Evolutionary conservation across 805 yeast species (phyloP).

Genomic region (Nakazawaea peltata): DNA sequence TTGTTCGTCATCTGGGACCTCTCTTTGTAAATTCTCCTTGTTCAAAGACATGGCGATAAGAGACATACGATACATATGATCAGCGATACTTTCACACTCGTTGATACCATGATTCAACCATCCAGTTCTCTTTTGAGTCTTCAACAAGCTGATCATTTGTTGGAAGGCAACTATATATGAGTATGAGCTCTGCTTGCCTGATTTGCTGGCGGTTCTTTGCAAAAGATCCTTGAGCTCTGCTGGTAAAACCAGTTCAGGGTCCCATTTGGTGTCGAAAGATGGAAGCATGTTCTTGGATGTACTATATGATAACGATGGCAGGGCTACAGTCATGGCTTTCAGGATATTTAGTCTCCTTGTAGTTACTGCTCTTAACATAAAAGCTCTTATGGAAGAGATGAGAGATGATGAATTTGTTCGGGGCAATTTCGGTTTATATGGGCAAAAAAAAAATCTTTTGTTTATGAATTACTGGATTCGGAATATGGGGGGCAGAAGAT

Average conservation of each 20-base stretch:
- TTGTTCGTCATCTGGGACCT: slow-evolving; percentile 22
- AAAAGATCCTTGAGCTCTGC: slow-evolving; percentile 24
- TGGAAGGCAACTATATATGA: slow-evolving; percentile 25
- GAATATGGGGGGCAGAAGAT: no score
- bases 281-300: slow-evolving; percentile 3
- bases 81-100: slow-evolving; percentile 69
- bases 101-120: slow-evolving; percentile 71
- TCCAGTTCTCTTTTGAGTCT: slow-evolving; percentile 83
- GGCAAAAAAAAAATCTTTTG: no score
- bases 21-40: slow-evolving; percentile 10
- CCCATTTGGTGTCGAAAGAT: slow-evolving; percentile 25
- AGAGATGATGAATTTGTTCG: no score
- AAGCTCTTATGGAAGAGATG: no score
- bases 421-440: no score
- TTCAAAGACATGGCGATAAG: slow-evolving; percentile 67
- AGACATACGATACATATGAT: slow-evolving; percentile 95
- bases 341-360: no score
- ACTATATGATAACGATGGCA: no score
- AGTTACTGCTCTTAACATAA: no score
- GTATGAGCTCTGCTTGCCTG: slow-evolving; percentile 12
- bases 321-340: no score
- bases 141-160: slow-evolving; percentile 64
- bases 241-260: slow-evolving; percentile 36
- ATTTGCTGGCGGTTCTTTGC: slow-evolving; percentile 12
- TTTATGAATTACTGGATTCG: slow-evolving; percentile 8